Percentiles rank a stretch among this genome's conserved stretches.
These are phyloP conservation scores for Mariannaea sp. DNA, from an alignment of 2,329 filamentous ascomycete genomes.

Conservation along the genomic window DNA sequence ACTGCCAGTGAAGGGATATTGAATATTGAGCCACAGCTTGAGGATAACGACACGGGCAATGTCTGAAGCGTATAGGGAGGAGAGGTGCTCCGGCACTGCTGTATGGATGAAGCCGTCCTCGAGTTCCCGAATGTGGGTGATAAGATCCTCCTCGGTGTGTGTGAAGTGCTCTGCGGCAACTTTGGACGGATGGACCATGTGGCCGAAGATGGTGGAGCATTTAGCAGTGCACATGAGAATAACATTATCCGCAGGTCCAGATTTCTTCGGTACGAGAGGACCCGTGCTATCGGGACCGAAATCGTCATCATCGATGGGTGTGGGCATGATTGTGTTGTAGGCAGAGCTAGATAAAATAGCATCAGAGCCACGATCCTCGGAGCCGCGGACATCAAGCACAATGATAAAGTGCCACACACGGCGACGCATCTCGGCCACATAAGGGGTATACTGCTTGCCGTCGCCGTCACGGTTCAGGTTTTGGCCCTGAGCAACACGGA, in stretches of 20 bases:
- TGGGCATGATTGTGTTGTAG: conserved; percentile 54
- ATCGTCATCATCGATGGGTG: conserved; percentile 59
- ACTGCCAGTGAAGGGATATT: conserved; percentile 50
- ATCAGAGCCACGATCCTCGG: conserved; percentile 58
- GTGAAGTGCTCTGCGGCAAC: conserved; percentile 27
- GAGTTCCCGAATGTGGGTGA: conserved; percentile 45
- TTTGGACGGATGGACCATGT: conserved; percentile 44
- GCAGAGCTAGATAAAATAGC: conserved; percentile 48
- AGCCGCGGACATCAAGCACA: conserved; percentile 60
- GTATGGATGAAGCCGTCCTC: conserved; percentile 47
- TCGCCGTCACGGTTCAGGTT: conserved; percentile 50
- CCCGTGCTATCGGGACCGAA: conserved; percentile 47
- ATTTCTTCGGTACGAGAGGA: conserved; percentile 41
- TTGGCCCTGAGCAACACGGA: conserved; percentile 51
- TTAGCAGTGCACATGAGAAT: conserved; percentile 47
- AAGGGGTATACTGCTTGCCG: conserved; percentile 47
- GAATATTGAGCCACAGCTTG: conserved; percentile 52
- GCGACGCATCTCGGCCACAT: conserved; percentile 63
- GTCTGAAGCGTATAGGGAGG: conserved; percentile 46
- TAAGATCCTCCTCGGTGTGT: conserved; percentile 47
- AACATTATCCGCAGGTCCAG: conserved; percentile 48
- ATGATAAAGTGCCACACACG: conserved; percentile 68
- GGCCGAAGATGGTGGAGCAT: conserved; percentile 48
- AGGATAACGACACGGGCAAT: conserved; percentile 50
- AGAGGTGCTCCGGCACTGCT: conserved; percentile 41